Percentiles rank a stretch among this genome's conserved stretches.
Conservation (phyloP, 2,329 filamentous ascomycete genomes). For the Trichothecium sympodiale region DNA sequence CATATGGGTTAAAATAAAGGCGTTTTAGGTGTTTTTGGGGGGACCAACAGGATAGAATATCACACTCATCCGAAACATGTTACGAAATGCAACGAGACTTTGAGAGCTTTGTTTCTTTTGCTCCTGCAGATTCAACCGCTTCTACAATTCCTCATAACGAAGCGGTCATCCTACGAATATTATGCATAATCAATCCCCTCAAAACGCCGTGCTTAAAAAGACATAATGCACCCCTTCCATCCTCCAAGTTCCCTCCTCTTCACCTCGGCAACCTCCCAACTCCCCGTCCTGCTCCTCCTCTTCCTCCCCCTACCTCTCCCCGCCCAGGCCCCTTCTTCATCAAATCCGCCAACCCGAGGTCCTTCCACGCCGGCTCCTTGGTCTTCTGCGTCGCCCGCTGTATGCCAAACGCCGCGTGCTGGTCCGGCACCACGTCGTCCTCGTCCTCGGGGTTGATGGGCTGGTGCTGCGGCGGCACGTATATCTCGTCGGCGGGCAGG, state of each 20-base stretch:
- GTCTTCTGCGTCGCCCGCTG: constrained; percentile 64
- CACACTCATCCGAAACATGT: too few species aligned
- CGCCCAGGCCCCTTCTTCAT: constrained; percentile 49
- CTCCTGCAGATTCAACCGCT: too few species aligned
- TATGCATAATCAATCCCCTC: too few species aligned
- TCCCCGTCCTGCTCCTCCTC: constrained; percentile 13
- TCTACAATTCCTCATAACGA: too few species aligned
- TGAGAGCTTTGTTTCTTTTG: too few species aligned
- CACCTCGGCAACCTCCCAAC: constrained; percentile 1
- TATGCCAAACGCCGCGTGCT: constrained; percentile 81
- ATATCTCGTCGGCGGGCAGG: constrained; percentile 68
- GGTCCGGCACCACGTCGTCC: constrained; percentile 79
- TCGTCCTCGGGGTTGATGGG: constrained; percentile 81
- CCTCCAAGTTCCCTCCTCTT: too few species aligned
- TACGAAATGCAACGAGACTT: too few species aligned
- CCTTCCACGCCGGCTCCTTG: constrained; percentile 67
- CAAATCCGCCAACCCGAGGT: constrained; percentile 61
- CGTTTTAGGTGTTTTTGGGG: constrained; percentile 11
- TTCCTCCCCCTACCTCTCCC: constrained; percentile 5
- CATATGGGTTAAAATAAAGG: neutral
- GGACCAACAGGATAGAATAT: too few species aligned
- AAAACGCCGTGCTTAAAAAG: neutral
- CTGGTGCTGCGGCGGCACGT: constrained; percentile 68
- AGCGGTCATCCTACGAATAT: too few species aligned
- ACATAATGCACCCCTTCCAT: too few species aligned